A percentile compares a stretch with the other conserved stretches of the same genome.
phyloP scores from a whole-genome alignment of 345 rosid species.

The Theobroma cacao region DNA sequence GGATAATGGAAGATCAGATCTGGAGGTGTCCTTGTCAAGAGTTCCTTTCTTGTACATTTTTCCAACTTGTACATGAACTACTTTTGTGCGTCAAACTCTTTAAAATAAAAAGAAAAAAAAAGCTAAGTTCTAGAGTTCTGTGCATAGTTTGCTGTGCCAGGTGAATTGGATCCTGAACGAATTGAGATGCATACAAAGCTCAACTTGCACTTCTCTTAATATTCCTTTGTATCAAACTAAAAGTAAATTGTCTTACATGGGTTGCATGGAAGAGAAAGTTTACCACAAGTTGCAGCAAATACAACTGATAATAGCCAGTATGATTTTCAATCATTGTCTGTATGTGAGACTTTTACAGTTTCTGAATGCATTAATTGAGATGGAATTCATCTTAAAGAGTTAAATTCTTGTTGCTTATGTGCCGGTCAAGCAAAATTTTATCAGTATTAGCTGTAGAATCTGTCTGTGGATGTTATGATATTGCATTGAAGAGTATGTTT shows the following conservation, averaged over 20 bases:
- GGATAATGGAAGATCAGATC: background rate
- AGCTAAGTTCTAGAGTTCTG: background rate
- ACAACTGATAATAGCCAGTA: background rate
- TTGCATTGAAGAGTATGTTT: background rate
- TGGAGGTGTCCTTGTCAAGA: background rate
- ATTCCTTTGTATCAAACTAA: no score
- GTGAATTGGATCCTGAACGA: background rate
- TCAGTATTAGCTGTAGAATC: background rate
- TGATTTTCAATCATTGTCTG: background rate
- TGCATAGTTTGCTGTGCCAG: slow-evolving; percentile 1
- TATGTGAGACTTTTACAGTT: background rate
- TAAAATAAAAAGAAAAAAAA: background rate
- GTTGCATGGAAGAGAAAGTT: background rate
- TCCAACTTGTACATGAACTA: background rate
- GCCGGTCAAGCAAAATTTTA: background rate
- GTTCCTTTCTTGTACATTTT: background rate
- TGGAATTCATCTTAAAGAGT: no score
- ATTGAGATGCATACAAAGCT: background rate
- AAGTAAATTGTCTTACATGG: no score
- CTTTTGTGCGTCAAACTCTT: background rate
- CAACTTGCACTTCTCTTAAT: slow-evolving; percentile 8
- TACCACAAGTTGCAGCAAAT: background rate
- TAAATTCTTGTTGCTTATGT: background rate
- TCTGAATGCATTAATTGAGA: background rate
- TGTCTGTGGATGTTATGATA: background rate